phyloP scores from a whole-genome alignment of 163 green algal genomes.

The Scenedesmus sp. region DNA sequence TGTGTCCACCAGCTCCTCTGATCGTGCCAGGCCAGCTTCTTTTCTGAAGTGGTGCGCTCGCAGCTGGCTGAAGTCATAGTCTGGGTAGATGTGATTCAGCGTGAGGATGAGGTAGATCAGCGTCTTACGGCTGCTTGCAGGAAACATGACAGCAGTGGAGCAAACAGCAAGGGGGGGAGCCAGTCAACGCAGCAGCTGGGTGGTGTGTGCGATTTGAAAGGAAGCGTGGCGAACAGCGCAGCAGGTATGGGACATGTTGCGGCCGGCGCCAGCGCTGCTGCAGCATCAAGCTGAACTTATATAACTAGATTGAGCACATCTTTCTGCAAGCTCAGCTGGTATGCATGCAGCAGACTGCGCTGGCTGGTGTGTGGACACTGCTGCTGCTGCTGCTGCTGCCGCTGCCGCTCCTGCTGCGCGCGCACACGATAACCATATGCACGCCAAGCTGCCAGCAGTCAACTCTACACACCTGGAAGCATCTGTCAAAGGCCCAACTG shows the following conservation, averaged over 20 bases:
- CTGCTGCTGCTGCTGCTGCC: conserved; percentile 6
- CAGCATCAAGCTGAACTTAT: background rate
- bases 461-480: conserved; percentile 66
- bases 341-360: background rate
- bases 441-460: background rate
- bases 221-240: background rate
- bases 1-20: conserved; percentile 90
- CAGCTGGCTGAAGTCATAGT: conserved; percentile 98
- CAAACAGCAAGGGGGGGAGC: background rate
- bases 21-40: conserved; percentile 73
- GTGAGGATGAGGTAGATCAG: conserved; percentile 99
- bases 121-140: conserved; percentile 89
- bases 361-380: background rate
- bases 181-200: background rate
- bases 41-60: conserved; percentile 96
- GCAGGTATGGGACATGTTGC: background rate
- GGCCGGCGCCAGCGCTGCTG: background rate
- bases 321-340: background rate
- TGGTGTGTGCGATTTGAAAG: background rate
- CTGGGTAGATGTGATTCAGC: conserved; percentile 98
- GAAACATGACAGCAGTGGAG: background rate
- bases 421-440: background rate
- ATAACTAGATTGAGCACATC: background rate
- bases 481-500: conserved; percentile 88
- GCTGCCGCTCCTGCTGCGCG: background rate